These are phyloP conservation scores for Mollisia scopiformis DNA, from an alignment of 2,329 filamentous ascomycete species.

Conservation along the genomic window DNA sequence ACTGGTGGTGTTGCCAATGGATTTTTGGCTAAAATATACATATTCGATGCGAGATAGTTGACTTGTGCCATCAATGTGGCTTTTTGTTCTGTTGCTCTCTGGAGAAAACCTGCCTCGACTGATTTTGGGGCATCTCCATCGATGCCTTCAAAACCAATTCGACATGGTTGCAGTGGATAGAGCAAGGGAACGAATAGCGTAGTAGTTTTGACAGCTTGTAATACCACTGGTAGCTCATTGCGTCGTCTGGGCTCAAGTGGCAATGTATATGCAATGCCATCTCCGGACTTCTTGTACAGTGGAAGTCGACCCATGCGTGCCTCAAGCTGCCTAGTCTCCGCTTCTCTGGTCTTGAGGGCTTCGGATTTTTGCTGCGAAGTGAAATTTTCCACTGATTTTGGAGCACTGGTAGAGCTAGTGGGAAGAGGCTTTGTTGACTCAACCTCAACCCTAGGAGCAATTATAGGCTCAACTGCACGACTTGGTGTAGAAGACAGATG, in stretches of 20 bases:
- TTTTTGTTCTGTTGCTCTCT: constrained; percentile 57
- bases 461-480: constrained; percentile 26
- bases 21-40: constrained; percentile 67
- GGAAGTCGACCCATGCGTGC: constrained; percentile 71
- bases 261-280: constrained; percentile 71
- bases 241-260: constrained; percentile 69
- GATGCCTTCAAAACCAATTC: constrained; percentile 67
- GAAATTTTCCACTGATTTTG: constrained; percentile 40
- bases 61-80: constrained; percentile 70
- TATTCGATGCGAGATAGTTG: constrained; percentile 74
- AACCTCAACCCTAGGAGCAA: constrained; percentile 7
- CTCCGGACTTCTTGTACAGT: constrained; percentile 68
- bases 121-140: constrained; percentile 61
- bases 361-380: constrained; percentile 61
- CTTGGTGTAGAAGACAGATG: constrained; percentile 33
- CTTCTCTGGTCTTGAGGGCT: constrained; percentile 64
- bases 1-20: constrained; percentile 32
- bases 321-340: constrained; percentile 74
- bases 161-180: constrained; percentile 72
- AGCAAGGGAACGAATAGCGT: constrained; percentile 70
- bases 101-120: constrained; percentile 67
- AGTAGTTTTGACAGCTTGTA: constrained; percentile 65
- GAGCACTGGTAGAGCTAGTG: background rate
- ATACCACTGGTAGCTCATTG: constrained; percentile 59
- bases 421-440: constrained; percentile 4